Percentiles rank a stretch among this genome's conserved stretches.
These are phyloP conservation scores for Microcera coccophila DNA, from an alignment of 2,329 filamentous ascomycete genomes.

Conservation along the genomic window DNA sequence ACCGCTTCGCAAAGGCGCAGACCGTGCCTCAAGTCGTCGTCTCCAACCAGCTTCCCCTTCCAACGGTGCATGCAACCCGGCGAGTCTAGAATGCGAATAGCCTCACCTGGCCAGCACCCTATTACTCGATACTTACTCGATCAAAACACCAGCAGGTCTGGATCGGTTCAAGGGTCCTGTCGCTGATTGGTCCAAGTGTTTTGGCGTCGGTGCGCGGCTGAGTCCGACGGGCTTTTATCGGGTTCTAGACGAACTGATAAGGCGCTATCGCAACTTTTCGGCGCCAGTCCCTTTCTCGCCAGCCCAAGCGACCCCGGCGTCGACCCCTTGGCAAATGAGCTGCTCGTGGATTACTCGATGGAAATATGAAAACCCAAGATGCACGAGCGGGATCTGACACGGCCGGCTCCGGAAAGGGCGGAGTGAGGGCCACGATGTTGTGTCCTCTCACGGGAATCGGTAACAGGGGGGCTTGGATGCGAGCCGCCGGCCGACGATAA, in stretches of 20 bases:
- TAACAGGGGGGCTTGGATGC: not conserved
- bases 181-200: slow-evolving; percentile 20
- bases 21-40: too few relatives aligned
- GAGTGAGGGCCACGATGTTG: not conserved
- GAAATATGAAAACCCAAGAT: not conserved
- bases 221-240: slow-evolving; percentile 14
- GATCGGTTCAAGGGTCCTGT: slow-evolving; percentile 9
- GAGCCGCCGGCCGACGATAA: not conserved
- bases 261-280: not conserved
- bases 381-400: not conserved
- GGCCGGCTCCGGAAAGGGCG: not conserved
- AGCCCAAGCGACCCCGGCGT: not conserved
- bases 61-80: too few relatives aligned
- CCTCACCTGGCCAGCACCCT: slow-evolving; percentile 5
- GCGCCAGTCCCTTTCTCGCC: not conserved
- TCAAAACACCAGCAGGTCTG: slow-evolving; percentile 34
- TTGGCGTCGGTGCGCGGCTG: slow-evolving; percentile 19
- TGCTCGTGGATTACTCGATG: not conserved
- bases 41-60: too few relatives aligned
- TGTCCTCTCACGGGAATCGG: not conserved
- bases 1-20: too few relatives aligned
- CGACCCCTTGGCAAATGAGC: not conserved
- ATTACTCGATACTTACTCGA: slow-evolving; percentile 48
- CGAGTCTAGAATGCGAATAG: slow-evolving; percentile 7
- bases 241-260: not conserved